phyloP scores from a whole-genome alignment of 2,329 filamentous ascomycete species.

The Aspergillus piperis region DNA sequence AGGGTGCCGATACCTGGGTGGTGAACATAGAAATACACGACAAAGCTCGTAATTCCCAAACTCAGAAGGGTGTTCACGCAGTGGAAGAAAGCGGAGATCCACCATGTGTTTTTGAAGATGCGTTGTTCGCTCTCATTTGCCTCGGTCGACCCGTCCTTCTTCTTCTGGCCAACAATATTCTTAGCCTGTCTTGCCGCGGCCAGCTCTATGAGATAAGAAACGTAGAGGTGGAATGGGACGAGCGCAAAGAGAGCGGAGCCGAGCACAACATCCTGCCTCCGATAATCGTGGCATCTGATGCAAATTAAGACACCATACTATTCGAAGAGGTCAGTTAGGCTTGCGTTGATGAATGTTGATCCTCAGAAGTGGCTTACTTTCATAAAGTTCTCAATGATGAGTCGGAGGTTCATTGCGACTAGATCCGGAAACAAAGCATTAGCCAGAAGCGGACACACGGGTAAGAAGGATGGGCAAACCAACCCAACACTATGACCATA shows the following conservation, averaged over 20 bases:
- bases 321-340: conserved; percentile 5
- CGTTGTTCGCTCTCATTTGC: conserved; percentile 61
- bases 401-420: conserved; percentile 89
- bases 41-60: conserved; percentile 74
- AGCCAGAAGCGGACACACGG: conserved; percentile 6
- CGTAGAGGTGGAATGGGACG: conserved; percentile 86
- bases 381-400: conserved; percentile 96
- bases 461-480: conserved; percentile 24
- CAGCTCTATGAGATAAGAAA: conserved; percentile 87
- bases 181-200: conserved; percentile 78
- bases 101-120: conserved; percentile 74
- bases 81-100: conserved; percentile 76
- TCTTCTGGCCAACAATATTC: conserved; percentile 60
- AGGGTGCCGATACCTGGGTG: conserved; percentile 92
- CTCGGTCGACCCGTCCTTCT: conserved; percentile 58
- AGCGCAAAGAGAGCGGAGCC: conserved; percentile 79
- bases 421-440: conserved; percentile 14
- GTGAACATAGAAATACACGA: conserved; percentile 88
- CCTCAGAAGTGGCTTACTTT: conserved; percentile 60
- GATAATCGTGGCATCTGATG: conserved; percentile 84
- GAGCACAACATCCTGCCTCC: conserved; percentile 72
- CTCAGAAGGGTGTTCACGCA: conserved; percentile 80
- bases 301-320: conserved; percentile 96
- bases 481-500: conserved; percentile 90
- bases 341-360: not conserved